Percentiles rank a stretch among this genome's conserved stretches.
Conservation (phyloP, 2,329 filamentous ascomycete species). For the Alternaria dauci region DNA sequence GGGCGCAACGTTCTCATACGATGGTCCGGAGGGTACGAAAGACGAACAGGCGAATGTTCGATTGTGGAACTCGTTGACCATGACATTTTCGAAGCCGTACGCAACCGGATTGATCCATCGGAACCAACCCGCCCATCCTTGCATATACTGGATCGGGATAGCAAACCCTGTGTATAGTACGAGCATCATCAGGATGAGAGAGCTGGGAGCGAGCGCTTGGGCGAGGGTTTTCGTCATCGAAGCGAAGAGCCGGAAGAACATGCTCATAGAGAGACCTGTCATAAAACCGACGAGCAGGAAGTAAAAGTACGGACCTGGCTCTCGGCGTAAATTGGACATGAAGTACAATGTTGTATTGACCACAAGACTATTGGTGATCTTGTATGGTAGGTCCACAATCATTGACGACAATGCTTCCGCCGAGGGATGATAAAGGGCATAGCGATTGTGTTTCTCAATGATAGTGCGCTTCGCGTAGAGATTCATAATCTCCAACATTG, state of each 20-base stretch:
- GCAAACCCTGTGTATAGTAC: constrained; percentile 72
- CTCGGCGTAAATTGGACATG: constrained; percentile 56
- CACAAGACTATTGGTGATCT: constrained; percentile 51
- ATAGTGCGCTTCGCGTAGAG: constrained; percentile 86
- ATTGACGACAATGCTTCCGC: constrained; percentile 71
- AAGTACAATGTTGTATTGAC: constrained; percentile 56
- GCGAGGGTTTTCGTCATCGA: constrained; percentile 72
- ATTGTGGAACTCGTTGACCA: constrained; percentile 71
- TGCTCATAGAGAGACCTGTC: constrained; percentile 77
- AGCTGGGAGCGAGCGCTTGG: constrained; percentile 63
- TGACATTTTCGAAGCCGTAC: constrained; percentile 79
- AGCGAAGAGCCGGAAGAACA: constrained; percentile 80
- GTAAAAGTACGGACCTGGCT: constrained; percentile 79
- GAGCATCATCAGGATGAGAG: constrained; percentile 66
- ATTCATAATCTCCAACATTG: constrained; percentile 68
- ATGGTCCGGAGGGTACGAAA: constrained; percentile 52
- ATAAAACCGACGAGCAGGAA: constrained; percentile 69
- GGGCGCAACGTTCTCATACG: constrained; percentile 40
- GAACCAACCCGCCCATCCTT: constrained; percentile 49
- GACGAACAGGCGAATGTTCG: constrained; percentile 37
- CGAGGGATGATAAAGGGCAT: constrained; percentile 85
- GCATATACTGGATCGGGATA: constrained; percentile 68
- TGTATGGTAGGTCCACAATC: constrained; percentile 57
- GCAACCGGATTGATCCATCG: constrained; percentile 79
- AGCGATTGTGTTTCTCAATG: constrained; percentile 80